These are phyloP conservation scores for Athelia psychrophila DNA, from an alignment of 1,284 basidiomycete species.

Conservation along the genomic window DNA sequence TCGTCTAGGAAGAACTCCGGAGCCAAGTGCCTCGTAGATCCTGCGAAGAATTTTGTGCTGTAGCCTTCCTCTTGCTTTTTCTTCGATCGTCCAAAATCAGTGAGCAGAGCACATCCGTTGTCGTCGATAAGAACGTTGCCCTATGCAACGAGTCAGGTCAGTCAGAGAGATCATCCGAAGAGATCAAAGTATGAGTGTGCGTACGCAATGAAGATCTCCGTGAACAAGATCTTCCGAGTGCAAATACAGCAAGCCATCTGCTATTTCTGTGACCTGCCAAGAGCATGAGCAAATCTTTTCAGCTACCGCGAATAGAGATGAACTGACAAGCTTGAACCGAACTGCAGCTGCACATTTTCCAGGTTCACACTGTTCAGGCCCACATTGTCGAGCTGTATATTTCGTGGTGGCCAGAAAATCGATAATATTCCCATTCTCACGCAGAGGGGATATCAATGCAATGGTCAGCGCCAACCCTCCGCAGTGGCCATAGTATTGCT, in stretches of 20 bases:
- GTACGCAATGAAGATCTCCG: conserved; percentile 20
- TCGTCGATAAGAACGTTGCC: conserved; percentile 19
- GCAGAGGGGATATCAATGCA: conserved; percentile 18
- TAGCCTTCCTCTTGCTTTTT: conserved; percentile 15
- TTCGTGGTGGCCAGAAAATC: conserved; percentile 13
- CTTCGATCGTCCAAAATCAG: conserved; percentile 23
- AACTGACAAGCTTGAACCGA: not conserved
- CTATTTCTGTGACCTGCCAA: conserved; percentile 15
- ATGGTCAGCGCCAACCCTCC: not conserved
- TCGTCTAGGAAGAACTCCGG: conserved; percentile 16
- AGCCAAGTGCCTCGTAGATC: conserved; percentile 17
- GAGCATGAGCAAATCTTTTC: not conserved
- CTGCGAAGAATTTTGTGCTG: conserved; percentile 13
- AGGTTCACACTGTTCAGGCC: too few relatives aligned
- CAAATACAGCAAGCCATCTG: conserved; percentile 18
- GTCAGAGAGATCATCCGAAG: not conserved
- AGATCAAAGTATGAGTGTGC: too few relatives aligned
- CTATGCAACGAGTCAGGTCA: too few relatives aligned
- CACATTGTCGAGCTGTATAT: too few relatives aligned
- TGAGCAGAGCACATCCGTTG: conserved; percentile 15
- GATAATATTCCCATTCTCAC: conserved; percentile 12
- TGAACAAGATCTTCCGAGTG: conserved; percentile 16
- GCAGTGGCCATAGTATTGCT: not conserved
- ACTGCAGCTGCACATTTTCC: conserved; percentile 13
- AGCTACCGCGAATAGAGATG: too few relatives aligned